These are phyloP conservation scores for Aspergillus melleus DNA, from an alignment of 2,329 filamentous ascomycete species.

Conservation along the genomic window DNA sequence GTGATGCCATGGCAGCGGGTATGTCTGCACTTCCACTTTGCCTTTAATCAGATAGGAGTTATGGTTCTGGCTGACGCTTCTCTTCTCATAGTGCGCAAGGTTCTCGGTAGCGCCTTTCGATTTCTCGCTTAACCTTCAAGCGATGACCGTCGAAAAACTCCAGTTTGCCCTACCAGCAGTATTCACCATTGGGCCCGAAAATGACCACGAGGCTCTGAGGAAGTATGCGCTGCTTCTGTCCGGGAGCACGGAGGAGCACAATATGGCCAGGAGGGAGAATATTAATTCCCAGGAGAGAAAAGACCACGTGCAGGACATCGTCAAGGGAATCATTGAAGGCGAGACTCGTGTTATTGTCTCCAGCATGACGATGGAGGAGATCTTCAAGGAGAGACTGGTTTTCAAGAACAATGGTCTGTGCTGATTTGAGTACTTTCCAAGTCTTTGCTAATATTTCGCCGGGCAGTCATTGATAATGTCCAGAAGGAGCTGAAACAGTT, in stretches of 20 bases:
- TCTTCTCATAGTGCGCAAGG: conserved; percentile 26
- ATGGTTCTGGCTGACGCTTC: not conserved
- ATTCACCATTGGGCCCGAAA: conserved; percentile 80
- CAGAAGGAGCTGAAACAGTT: conserved; percentile 79
- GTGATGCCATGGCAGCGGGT: conserved; percentile 69
- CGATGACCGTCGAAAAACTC: conserved; percentile 87
- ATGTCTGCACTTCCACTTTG: conserved; percentile 6
- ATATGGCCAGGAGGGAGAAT: conserved; percentile 33
- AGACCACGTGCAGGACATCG: conserved; percentile 78
- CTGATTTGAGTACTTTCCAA: not conserved
- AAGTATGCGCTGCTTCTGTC: conserved; percentile 83
- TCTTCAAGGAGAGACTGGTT: conserved; percentile 73
- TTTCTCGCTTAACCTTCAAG: conserved; percentile 78
- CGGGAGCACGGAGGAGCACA: conserved; percentile 53
- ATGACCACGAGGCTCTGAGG: conserved; percentile 67
- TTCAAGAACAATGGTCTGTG: conserved; percentile 68
- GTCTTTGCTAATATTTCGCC: not conserved
- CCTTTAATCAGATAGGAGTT: not conserved
- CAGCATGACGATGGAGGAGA: conserved; percentile 90
- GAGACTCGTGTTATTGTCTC: conserved; percentile 81
- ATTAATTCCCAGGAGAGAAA: conserved; percentile 46
- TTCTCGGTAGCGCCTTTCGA: conserved; percentile 60
- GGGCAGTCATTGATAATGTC: conserved; percentile 66
- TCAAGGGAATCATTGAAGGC: conserved; percentile 87
- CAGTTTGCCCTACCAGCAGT: conserved; percentile 80